Conservation (phyloP, 2,329 filamentous ascomycete genomes). For the Beauveria pseudobassiana region DNA sequence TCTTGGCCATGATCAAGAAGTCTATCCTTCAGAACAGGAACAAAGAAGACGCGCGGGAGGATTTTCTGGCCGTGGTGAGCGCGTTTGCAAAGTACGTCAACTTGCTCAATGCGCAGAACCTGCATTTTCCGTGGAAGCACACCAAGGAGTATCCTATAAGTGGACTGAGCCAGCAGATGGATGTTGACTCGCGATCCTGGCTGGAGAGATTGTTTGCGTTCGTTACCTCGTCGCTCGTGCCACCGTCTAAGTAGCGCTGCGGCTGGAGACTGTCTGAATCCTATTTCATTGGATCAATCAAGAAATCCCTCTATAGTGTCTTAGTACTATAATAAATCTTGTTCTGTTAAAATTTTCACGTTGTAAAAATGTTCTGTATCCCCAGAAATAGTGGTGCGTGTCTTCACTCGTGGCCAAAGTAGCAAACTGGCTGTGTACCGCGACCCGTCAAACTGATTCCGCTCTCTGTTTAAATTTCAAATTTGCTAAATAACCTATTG, state of each 20-base stretch:
- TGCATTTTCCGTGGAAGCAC: slow-evolving; percentile 1
- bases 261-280: neutral
- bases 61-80: neutral
- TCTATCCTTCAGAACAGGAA: neutral
- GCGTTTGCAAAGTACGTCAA: neutral
- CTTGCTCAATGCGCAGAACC: neutral
- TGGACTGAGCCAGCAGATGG: neutral
- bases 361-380: too few species aligned
- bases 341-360: too few species aligned
- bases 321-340: too few species aligned
- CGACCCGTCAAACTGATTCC: too few species aligned
- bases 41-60: neutral
- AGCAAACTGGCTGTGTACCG: too few species aligned
- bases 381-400: too few species aligned
- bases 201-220: neutral
- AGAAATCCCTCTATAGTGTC: too few species aligned
- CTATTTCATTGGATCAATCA: neutral
- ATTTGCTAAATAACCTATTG: too few species aligned
- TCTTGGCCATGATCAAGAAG: neutral
- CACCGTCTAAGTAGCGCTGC: neutral
- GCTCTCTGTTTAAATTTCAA: too few species aligned
- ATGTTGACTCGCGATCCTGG: neutral
- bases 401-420: too few species aligned
- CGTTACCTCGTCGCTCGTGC: neutral
- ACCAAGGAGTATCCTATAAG: neutral